Percentiles rank a stretch among this genome's conserved stretches.
Conservation (phyloP, 1,284 basidiomycete genomes). For the Bjerkandera adusta region DNA sequence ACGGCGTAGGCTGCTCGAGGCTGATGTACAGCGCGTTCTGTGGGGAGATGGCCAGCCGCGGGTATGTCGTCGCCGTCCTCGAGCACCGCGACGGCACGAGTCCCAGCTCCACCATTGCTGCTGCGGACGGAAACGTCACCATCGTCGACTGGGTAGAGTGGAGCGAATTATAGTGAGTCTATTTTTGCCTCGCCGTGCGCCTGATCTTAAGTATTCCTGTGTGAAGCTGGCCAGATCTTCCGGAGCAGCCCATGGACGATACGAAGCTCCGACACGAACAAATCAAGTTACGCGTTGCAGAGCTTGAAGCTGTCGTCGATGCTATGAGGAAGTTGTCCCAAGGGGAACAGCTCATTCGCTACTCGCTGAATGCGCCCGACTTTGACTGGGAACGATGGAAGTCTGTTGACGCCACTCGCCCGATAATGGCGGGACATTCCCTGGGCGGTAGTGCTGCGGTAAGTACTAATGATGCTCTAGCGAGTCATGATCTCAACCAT, state of each 20-base stretch:
- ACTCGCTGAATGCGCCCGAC: constrained; percentile 9
- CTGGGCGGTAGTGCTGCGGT: constrained; percentile 35
- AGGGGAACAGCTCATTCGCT: constrained; percentile 11
- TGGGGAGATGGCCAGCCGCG: constrained; percentile 38
- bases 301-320: constrained; percentile 36
- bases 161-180: constrained; percentile 31
- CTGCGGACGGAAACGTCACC: constrained; percentile 27
- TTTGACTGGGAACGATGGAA: constrained; percentile 24
- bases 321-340: constrained; percentile 26
- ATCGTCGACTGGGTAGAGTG: constrained; percentile 36
- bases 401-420: constrained; percentile 19
- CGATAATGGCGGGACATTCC: constrained; percentile 34
- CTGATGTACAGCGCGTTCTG: constrained; percentile 40
- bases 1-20: constrained; percentile 37
- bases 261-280: constrained; percentile 39
- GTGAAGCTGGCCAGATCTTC: constrained; percentile 30
- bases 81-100: constrained; percentile 47
- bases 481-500: not conserved
- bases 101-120: constrained; percentile 35
- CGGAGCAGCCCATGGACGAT: constrained; percentile 35
- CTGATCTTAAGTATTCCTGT: not conserved
- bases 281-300: constrained; percentile 39
- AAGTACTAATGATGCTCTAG: constrained; percentile 9
- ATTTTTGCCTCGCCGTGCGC: too few relatives aligned
- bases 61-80: constrained; percentile 44